Conservation (phyloP, 257 asterid species). For the Solanum virginianum region DNA sequence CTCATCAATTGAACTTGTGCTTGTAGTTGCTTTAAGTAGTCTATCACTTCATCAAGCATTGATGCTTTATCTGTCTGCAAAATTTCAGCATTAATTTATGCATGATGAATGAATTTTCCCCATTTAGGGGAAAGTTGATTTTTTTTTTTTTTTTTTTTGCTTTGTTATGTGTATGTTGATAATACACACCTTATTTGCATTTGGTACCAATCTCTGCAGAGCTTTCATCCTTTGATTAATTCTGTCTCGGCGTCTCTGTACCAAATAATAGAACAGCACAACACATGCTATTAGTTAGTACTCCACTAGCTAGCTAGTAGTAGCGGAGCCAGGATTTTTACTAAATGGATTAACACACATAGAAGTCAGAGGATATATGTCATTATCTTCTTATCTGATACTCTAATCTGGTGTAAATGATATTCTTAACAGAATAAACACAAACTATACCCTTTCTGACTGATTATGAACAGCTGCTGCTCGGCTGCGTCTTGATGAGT, state of each 20-base stretch:
- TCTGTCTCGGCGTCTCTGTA: constrained; percentile 60
- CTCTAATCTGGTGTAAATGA: not conserved
- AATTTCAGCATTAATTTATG: not conserved
- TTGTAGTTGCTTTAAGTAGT: constrained; percentile 52
- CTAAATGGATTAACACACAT: not conserved
- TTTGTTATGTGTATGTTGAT: not conserved
- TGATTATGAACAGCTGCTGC: constrained; percentile 60
- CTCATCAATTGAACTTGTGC: constrained; percentile 56
- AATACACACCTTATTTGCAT: constrained; percentile 52
- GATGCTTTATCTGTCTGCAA: constrained; percentile 70
- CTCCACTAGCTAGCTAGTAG: not conserved
- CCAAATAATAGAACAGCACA: not conserved
- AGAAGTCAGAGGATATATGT: not conserved
- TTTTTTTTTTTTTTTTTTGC: not conserved
- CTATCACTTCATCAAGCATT: constrained; percentile 66
- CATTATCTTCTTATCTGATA: not conserved
- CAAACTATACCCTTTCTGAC: constrained; percentile 48
- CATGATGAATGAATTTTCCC: not conserved
- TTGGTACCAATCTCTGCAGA: constrained; percentile 67
- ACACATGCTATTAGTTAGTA: not conserved
- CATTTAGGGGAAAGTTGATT: not conserved
- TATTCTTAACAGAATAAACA: not conserved
- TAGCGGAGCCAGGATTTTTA: not conserved
- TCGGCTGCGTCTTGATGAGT: constrained; percentile 37
- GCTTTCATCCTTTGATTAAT: constrained; percentile 75